Percentiles rank a stretch among this genome's conserved stretches.
Evolutionary conservation across 306 rosid genomes (phyloP).

Genomic region (Castanea mollissima): DNA sequence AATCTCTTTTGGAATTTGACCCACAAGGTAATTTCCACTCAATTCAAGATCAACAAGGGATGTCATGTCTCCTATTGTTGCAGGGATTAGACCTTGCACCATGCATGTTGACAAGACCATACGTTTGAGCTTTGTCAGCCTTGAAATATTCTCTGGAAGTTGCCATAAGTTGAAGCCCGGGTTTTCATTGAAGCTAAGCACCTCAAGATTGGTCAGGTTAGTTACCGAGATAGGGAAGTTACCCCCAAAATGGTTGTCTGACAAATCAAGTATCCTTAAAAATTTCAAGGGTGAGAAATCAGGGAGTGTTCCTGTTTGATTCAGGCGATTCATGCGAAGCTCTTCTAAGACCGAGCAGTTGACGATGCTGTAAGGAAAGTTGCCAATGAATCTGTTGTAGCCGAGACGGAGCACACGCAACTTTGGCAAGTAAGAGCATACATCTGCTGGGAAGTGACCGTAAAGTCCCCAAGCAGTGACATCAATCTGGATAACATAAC

Average conservation of each 20-base stretch:
- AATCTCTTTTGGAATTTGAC: slow-evolving; percentile 66
- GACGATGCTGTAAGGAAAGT: slow-evolving; percentile 43
- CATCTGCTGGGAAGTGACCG: slow-evolving; percentile 58
- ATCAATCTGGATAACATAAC: slow-evolving; percentile 48
- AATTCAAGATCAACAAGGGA: slow-evolving; percentile 79
- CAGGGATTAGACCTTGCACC: slow-evolving; percentile 69
- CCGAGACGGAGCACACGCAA: slow-evolving; percentile 55
- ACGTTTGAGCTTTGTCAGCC: slow-evolving; percentile 44
- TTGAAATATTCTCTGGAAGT: slow-evolving; percentile 49
- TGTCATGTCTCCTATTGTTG: slow-evolving; percentile 70
- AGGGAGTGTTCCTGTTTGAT: slow-evolving; percentile 50
- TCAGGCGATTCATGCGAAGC: slow-evolving; percentile 49
- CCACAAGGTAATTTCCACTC: slow-evolving; percentile 64
- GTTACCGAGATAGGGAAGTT: slow-evolving; percentile 75
- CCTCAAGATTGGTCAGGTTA: slow-evolving; percentile 64
- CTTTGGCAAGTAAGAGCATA: slow-evolving; percentile 67
- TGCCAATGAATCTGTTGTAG: slow-evolving; percentile 40
- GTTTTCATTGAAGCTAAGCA: slow-evolving; percentile 76
- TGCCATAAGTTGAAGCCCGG: slow-evolving; percentile 53
- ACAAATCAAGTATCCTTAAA: slow-evolving; percentile 64
- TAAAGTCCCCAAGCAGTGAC: slow-evolving; percentile 51
- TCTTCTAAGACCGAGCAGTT: slow-evolving; percentile 70
- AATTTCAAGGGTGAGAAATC: slow-evolving; percentile 64
- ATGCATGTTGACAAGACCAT: slow-evolving; percentile 69
- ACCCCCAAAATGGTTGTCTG: slow-evolving; percentile 66